phyloP scores from a whole-genome alignment of 768 basidiomycete species.

The Russula griseocarnosa region DNA sequence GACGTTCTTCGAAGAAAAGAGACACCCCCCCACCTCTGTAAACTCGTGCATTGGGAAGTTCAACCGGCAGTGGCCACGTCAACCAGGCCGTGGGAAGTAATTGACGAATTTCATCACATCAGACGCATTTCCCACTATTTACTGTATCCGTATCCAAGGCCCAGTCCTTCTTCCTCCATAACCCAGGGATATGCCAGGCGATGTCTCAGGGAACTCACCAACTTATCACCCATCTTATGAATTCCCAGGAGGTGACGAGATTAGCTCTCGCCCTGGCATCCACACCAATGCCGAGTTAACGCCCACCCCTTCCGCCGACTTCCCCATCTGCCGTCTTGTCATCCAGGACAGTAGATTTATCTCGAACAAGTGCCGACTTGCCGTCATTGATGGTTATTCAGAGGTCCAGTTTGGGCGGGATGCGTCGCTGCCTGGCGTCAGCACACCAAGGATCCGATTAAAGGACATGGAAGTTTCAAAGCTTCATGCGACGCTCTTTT shows the following conservation, averaged over 20 bases:
- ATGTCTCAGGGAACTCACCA: constrained; percentile 10
- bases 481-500: constrained; percentile 70
- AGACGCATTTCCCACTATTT: not conserved
- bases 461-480: constrained; percentile 86
- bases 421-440: constrained; percentile 45
- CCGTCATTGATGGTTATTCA: constrained; percentile 56
- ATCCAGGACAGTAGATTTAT: constrained; percentile 45
- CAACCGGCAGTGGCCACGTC: constrained; percentile 2
- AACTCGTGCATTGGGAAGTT: constrained; percentile 18
- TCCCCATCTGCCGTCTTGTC: constrained; percentile 39
- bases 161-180: constrained; percentile 2
- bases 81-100: constrained; percentile 17
- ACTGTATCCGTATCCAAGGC: constrained; percentile 4
- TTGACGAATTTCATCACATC: not conserved
- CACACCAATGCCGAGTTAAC: constrained; percentile 13
- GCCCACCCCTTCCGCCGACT: not conserved
- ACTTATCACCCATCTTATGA: constrained; percentile 53
- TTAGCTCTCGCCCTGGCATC: not conserved
- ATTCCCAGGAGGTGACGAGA: constrained; percentile 49
- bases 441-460: constrained; percentile 61
- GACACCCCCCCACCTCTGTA: constrained; percentile 20
- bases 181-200: constrained; percentile 30
- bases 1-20: not conserved
- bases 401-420: constrained; percentile 78
- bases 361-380: constrained; percentile 47